These are phyloP conservation scores for Paramecium pentaurelia DNA, from an alignment of 73 alveolate species.

Conservation along the genomic window DNA sequence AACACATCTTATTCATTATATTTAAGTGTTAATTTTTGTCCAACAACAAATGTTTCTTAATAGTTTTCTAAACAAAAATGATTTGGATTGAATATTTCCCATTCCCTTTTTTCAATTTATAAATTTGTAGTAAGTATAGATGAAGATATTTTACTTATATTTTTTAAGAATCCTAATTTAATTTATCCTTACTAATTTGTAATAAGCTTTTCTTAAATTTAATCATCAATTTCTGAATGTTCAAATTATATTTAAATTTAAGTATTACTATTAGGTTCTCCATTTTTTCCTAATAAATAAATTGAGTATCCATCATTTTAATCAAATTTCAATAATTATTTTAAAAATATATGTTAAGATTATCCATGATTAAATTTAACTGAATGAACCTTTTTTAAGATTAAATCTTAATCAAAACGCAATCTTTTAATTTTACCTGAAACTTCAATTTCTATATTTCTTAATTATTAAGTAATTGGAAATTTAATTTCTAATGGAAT, in stretches of 20 bases:
- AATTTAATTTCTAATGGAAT: constrained; percentile 61
- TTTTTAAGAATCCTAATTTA: not conserved
- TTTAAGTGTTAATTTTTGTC: not conserved
- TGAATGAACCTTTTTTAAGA: not conserved
- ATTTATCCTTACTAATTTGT: not conserved
- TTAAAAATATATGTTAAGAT: not conserved
- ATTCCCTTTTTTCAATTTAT: not conserved
- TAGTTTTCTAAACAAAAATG: not conserved
- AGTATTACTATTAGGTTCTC: not conserved
- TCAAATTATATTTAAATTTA: not conserved
- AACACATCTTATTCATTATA: not conserved
- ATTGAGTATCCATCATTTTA: not conserved
- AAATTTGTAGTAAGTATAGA: not conserved
- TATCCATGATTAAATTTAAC: not conserved
- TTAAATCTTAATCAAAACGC: not conserved
- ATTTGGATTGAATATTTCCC: not conserved
- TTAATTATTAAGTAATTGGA: not conserved
- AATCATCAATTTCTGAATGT: not conserved
- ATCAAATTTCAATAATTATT: not conserved
- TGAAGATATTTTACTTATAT: not conserved
- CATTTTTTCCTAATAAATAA: constrained; percentile 5
- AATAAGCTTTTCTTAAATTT: not conserved
- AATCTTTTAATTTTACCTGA: not conserved
- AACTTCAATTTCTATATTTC: not conserved
- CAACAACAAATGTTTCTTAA: not conserved